Evolutionary conservation across 169 alveolate genomes (phyloP), one percentile per base, ranked within the genome.

Genomic region (Blepharisma undulans): DNA sequence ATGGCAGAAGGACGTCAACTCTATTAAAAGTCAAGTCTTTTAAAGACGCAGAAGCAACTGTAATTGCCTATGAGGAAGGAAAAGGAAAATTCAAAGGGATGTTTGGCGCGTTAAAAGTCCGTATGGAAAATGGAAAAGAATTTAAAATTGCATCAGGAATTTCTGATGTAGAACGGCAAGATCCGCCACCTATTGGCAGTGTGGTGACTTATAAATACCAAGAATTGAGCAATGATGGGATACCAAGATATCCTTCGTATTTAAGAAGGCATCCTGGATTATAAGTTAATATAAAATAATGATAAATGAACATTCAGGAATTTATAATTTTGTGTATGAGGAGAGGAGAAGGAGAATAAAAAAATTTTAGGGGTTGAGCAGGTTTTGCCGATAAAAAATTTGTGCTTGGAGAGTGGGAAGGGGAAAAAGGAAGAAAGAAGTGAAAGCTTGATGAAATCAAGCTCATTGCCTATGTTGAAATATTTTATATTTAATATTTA

Each of bases 21-120:
- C 71, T 95, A 36, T 80, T 95, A 1, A 95, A 95, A 80, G 96
- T 95, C 0, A 95, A 94, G 72, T 86, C 90, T 22, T 93, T 92
- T 60, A 71, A 81, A 27, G 97, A 95, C 87, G 96, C 93, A 21
- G 96, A 94, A 90, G 97, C 97, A 0, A 94, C 94, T 14, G 95
- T 94, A 29, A 92, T 87, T 71, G 95, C 91, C 1, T 59, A 77
- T n/a, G 86, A 94, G 60, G 79, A 93, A 71, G 97, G 97, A 22
- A 93, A 91, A 30, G 97, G 97, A 18, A 91, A 95, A 81, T 88
- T 82, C 77, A 33, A 90, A 19, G 89, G 77, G 14, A 34, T 93
- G 87, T 81, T 93, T 80, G 97, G 97, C 48, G 95, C 96, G 0
- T 29, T 95, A 21, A 71, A 27, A 19, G 90, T 90, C 21, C 60